phyloP scores from a whole-genome alignment of 116 monocot genomes.

The Dioscorea cayenensis region DNA sequence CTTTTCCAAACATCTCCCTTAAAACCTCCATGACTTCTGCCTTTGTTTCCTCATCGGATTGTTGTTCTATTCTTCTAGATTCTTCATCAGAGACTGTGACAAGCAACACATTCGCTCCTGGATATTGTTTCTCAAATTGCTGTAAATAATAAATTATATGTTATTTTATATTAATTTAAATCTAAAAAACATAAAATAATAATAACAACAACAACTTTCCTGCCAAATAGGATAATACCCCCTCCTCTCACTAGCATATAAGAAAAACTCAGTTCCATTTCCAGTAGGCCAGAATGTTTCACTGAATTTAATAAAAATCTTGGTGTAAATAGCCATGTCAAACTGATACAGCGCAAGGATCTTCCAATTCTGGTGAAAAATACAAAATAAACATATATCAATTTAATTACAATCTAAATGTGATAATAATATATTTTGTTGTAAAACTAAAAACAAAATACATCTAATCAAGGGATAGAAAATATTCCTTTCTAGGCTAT shows the following conservation, averaged over 20 bases:
- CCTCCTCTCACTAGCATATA: slow-evolving; percentile 55
- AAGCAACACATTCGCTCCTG: slow-evolving; percentile 45
- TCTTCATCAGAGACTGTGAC: slow-evolving; percentile 80
- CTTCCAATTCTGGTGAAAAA: slow-evolving; percentile 30
- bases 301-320: slow-evolving; percentile 73
- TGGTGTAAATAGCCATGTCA: slow-evolving; percentile 72
- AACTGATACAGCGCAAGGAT: slow-evolving; percentile 55
- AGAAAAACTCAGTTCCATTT: slow-evolving; percentile 48
- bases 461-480: too few species aligned
- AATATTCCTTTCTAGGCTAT: too few species aligned
- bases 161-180: background rate
- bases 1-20: slow-evolving; percentile 58
- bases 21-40: slow-evolving; percentile 64
- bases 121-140: slow-evolving; percentile 62
- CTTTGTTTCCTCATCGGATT: slow-evolving; percentile 44
- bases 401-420: too few species aligned
- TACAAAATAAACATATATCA: background rate
- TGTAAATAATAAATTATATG: background rate
- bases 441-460: too few species aligned
- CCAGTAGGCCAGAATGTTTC: slow-evolving; percentile 58
- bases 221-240: slow-evolving; percentile 83
- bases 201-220: slow-evolving; percentile 8
- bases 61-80: slow-evolving; percentile 79
- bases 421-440: too few species aligned
- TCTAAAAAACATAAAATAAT: too few species aligned